These are phyloP conservation scores for Tetrapisispora phaffii DNA, from an alignment of 805 yeast species.

Conservation along the genomic window DNA sequence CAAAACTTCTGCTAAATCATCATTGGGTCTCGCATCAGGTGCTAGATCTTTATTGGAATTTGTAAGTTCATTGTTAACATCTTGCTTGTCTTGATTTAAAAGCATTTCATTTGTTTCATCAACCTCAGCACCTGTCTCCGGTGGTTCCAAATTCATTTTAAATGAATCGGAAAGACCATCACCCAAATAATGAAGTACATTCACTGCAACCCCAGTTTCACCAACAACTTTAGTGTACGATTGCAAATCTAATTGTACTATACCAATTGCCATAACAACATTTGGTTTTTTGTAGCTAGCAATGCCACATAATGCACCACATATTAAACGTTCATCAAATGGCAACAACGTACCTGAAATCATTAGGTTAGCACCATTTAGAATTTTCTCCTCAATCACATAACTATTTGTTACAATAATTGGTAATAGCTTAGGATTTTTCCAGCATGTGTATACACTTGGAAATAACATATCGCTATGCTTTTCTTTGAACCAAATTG, in stretches of 20 bases:
- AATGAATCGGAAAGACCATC: conserved; percentile 54
- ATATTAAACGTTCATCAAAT: conserved; percentile 39
- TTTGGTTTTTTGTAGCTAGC: conserved; percentile 51
- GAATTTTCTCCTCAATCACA: conserved; percentile 48
- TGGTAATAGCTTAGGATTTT: conserved; percentile 56
- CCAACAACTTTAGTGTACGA: conserved; percentile 43
- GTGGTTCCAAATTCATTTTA: conserved; percentile 37
- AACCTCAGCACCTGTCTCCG: conserved; percentile 22
- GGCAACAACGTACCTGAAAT: conserved; percentile 57
- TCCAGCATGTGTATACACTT: conserved; percentile 65
- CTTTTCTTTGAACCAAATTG: conserved; percentile 61
- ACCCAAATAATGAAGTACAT: conserved; percentile 52
- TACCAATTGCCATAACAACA: conserved; percentile 65
- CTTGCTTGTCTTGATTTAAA: conserved; percentile 5
- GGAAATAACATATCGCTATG: conserved; percentile 51
- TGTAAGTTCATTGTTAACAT: conserved; percentile 3
- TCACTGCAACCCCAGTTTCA: conserved; percentile 68
- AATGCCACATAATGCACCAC: conserved; percentile 62
- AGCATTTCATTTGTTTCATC: conserved; percentile 4
- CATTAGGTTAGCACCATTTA: conserved; percentile 82
- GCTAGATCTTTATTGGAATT: conserved; percentile 4
- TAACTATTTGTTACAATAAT: conserved; percentile 58
- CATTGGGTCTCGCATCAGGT: conserved; percentile 10
- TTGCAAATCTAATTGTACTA: conserved; percentile 40
- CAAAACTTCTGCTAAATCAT: conserved; percentile 31